Evolutionary conservation across 148 eudicot species (phyloP).

Genomic region (Polygonum maritimum): DNA sequence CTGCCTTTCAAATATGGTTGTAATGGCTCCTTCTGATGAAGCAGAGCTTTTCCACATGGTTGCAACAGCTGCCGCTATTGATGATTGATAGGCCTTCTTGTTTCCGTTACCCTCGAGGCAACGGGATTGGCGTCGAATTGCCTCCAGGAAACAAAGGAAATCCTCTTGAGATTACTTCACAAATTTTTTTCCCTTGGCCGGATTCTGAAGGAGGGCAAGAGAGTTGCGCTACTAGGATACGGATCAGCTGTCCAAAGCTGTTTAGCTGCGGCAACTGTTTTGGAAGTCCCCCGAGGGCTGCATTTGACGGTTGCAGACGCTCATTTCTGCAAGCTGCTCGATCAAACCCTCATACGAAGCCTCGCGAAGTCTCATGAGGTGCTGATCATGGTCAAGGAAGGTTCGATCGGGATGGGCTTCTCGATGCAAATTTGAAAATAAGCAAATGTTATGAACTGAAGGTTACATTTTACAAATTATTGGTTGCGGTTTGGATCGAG

Average conservation of each 20-base stretch:
- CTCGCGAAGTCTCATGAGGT: conserved; percentile 70
- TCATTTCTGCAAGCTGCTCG: conserved; percentile 89
- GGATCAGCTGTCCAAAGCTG: conserved; percentile 86
- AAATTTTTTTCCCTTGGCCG: conserved; percentile 26
- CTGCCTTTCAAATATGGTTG: conserved; percentile 86
- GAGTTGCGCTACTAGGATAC: conserved; percentile 78
- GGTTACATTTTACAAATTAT: neutral
- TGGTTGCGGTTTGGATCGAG: neutral
- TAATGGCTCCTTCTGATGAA: conserved; percentile 92
- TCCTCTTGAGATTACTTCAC: conserved; percentile 53
- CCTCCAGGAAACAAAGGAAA: conserved; percentile 73
- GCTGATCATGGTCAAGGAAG: conserved; percentile 88
- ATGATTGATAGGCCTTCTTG: conserved; percentile 81
- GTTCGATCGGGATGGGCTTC: conserved; percentile 92
- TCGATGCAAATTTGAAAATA: conserved; percentile 86
- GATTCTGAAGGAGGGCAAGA: conserved; percentile 62
- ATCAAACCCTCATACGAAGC: conserved; percentile 53
- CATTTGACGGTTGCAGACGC: conserved; percentile 78
- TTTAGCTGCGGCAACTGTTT: conserved; percentile 61
- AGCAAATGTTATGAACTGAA: neutral
- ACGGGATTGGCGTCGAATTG: conserved; percentile 63
- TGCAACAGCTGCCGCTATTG: conserved; percentile 85
- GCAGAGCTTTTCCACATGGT: conserved; percentile 85
- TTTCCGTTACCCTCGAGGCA: conserved; percentile 81
- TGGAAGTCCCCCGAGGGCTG: conserved; percentile 47